Base-by-base conservation (phyloP, 2,329 filamentous ascomycete species). In the Teratosphaeria epicoccoides region DNA sequence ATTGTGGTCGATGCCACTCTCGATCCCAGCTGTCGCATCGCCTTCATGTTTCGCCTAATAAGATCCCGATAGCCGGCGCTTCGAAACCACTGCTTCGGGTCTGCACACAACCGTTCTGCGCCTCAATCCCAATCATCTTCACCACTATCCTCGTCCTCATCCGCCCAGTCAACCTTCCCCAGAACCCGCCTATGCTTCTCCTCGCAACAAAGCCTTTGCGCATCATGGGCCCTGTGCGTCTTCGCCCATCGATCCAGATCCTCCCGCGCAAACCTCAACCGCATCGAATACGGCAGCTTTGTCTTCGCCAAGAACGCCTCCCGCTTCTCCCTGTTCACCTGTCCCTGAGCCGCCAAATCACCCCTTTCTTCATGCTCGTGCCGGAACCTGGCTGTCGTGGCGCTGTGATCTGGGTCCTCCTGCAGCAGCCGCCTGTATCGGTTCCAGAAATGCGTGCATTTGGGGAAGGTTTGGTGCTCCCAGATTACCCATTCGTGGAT, bases 121-220 rank as follows among this genome's bases (percentile, higher is more conserved):
- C 66, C 66, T n/a, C 68, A 66, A 20, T 70, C 70, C 17, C 65
- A 62, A 29, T 72, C 71, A 29, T 56, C 65, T 43, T 61, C 65
- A 7, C 63, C 62, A 23, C 55, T 63, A 28, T 69, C 68, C 43
- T 62, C 63, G 22, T 67, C 66, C 11, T 66, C 64, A n/a, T 68
- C 69, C 2, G 59, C 66, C 20, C 70, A 68, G n/a, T 57, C 63
- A 26, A 68, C 68, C 3, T 9, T 17, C 14, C n/a, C 33, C 33
- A 7, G 6, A 24, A 28, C 26, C 26, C 26, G n/a, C 33, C 20
- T n/a, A 24, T 46, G 43, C 43, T 46, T 46, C 33, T 4, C 14
- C 7, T 40, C 33, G 3, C 33, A 40, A 40, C 33, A 40, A n/a
- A 40, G n/a, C 33, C 33, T 17, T 6, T 9, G 4, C 33, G 14